Percentiles rank a stretch among this genome's conserved stretches.
Evolutionary conservation across 2,329 filamentous ascomycete species (phyloP).

Genomic region (Zymoseptoria crescenta): DNA sequence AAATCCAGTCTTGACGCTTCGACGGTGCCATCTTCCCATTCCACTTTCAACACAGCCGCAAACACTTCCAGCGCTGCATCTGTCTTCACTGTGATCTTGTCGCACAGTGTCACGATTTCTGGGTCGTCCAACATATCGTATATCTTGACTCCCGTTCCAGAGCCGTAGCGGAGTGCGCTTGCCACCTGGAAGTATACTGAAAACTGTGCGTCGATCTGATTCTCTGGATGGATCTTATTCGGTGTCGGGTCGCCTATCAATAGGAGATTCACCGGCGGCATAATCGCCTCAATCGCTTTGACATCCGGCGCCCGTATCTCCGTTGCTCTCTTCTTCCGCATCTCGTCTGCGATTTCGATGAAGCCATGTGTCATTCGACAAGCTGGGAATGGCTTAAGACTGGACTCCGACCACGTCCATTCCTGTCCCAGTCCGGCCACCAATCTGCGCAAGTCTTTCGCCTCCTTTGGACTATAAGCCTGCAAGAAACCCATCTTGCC

Average conservation of each 20-base stretch:
- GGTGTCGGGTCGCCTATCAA: conserved; percentile 29
- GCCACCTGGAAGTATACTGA: conserved; percentile 31
- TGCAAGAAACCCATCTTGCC: conserved; percentile 26
- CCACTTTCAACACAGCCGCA: conserved; percentile 16
- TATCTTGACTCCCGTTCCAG: conserved; percentile 21
- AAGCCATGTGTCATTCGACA: conserved; percentile 29
- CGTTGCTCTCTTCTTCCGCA: conserved; percentile 3
- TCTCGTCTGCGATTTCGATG: conserved; percentile 24
- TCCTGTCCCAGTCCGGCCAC: conserved; percentile 16
- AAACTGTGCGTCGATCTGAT: conserved; percentile 32
- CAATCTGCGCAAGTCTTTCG: conserved; percentile 19
- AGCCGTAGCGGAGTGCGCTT: conserved; percentile 23
- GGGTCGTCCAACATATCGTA: conserved; percentile 22
- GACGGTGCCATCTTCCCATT: conserved; percentile 18
- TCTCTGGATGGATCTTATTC: conserved; percentile 31
- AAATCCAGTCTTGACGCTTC: conserved; percentile 17
- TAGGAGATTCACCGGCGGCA: conserved; percentile 19
- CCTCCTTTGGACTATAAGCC: conserved; percentile 22
- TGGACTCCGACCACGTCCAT: conserved; percentile 22
- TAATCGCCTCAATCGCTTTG: conserved; percentile 13
- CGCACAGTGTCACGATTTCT: conserved; percentile 17
- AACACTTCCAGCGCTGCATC: conserved; percentile 20
- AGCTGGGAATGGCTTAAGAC: conserved; percentile 26
- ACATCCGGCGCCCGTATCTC: conserved; percentile 12
- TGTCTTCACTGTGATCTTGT: conserved; percentile 18